Percentiles rank a stretch among this genome's conserved stretches.
Conservation (phyloP, 768 basidiomycete species). For the Nidula microcarpa region DNA sequence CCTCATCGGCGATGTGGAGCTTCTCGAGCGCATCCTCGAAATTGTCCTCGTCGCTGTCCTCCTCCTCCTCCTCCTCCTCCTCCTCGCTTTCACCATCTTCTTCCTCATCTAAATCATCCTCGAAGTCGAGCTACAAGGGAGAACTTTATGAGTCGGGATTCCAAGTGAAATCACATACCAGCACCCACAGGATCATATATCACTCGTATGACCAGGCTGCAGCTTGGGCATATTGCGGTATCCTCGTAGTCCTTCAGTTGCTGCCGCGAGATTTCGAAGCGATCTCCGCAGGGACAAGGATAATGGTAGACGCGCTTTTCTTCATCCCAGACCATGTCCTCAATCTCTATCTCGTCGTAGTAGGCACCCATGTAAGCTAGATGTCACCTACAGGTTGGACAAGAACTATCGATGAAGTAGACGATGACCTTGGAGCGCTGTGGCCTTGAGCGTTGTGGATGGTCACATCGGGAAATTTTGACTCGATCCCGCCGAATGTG, state of each 20-base stretch:
- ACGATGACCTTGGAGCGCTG: no score
- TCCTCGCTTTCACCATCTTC: conserved; percentile 39
- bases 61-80: conserved; percentile 29
- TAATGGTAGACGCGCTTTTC: conserved; percentile 87
- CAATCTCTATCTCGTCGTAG: conserved; percentile 97
- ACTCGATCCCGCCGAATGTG: no score
- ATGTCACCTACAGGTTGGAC: neutral
- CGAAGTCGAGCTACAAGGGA: conserved; percentile 67
- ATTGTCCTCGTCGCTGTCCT: conserved; percentile 36
- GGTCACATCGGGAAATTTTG: no score
- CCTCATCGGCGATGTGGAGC: conserved; percentile 43
- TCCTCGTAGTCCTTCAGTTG: conserved; percentile 91
- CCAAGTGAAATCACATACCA: conserved; percentile 5
- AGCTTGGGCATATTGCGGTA: conserved; percentile 94
- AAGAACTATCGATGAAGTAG: neutral
- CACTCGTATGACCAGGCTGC: conserved; percentile 88
- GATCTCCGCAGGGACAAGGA: conserved; percentile 96
- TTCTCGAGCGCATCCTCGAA: conserved; percentile 71
- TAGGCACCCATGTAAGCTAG: conserved; percentile 66
- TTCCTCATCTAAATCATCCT: conserved; percentile 67
- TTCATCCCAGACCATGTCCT: conserved; percentile 91
- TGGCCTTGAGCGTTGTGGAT: no score
- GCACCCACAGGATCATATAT: conserved; percentile 89
- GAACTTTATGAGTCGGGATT: conserved; percentile 2
- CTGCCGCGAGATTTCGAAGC: conserved; percentile 88